Percentiles rank a stretch among this genome's conserved stretches.
Evolutionary conservation across 73 alveolate species (phyloP).

Genomic region (Paramecium biaurelia): DNA sequence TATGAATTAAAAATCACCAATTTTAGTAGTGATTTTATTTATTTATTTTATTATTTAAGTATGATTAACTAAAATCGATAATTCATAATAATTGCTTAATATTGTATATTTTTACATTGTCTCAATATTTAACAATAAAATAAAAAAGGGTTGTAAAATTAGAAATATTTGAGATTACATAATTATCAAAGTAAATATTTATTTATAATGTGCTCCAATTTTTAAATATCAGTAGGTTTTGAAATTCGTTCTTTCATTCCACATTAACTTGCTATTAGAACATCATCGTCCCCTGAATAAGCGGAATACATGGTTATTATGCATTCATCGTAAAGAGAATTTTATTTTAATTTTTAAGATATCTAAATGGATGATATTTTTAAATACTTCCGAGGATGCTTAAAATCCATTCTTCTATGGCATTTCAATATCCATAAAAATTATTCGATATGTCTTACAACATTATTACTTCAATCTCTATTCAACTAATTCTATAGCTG

Average conservation of each 20-base stretch:
- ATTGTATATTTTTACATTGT: not conserved
- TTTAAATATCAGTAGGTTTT: conserved; percentile 3
- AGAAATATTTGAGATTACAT: not conserved
- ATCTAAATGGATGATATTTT: not conserved
- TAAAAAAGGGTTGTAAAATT: not conserved
- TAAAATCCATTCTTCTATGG: conserved; percentile 22
- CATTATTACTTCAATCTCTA: not conserved
- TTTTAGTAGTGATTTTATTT: not conserved
- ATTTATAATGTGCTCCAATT: not conserved
- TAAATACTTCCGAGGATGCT: conserved; percentile 38
- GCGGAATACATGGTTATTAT: conserved; percentile 26
- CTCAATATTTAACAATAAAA: not conserved
- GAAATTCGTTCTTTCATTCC: conserved; percentile 33
- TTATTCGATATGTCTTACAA: not conserved
- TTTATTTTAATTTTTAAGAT: not conserved
- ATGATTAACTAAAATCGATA: not conserved
- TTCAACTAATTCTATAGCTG: not conserved
- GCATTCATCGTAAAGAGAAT: not conserved
- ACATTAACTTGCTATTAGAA: not conserved
- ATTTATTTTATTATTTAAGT: too few species aligned
- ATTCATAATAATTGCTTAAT: not conserved
- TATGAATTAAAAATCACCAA: not conserved
- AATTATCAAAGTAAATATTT: conserved; percentile 12
- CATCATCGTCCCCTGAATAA: conserved; percentile 40
- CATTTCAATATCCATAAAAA: conserved; percentile 50